Conservation (phyloP, 768 basidiomycete genomes). For the Termitomyces sp. region DNA sequence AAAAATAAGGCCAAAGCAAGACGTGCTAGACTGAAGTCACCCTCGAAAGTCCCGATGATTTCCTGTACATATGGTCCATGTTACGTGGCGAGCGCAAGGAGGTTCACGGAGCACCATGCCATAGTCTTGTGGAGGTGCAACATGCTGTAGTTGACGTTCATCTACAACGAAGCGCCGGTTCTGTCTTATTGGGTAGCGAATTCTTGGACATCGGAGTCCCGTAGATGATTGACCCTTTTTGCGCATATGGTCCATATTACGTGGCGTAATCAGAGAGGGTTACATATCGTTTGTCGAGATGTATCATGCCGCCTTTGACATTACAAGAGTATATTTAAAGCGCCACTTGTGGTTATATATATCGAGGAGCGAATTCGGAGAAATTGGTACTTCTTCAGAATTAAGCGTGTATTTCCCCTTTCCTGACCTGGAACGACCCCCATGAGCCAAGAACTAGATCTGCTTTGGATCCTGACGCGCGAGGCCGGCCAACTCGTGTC, state of each 20-base stretch:
- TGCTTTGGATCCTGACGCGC: not conserved
- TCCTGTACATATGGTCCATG: not conserved
- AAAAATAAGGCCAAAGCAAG: not conserved
- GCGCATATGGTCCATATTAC: not conserved
- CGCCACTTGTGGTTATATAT: not conserved
- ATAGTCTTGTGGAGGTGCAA: not conserved
- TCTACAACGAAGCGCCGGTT: not conserved
- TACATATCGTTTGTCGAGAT: not conserved
- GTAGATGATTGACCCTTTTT: not conserved
- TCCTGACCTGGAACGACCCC: not conserved
- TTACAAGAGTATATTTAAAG: not conserved
- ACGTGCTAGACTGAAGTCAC: not conserved
- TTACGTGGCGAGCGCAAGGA: not conserved
- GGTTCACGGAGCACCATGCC: not conserved
- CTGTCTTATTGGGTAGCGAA: not conserved
- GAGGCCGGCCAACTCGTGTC: not conserved
- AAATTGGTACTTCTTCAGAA: not conserved
- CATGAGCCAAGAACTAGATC: not conserved
- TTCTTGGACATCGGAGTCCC: not conserved
- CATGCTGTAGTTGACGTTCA: not conserved
- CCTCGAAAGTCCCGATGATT: not conserved
- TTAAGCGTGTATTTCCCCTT: not conserved
- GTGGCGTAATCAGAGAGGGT: not conserved
- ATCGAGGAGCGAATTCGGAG: not conserved
- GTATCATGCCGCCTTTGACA: not conserved